A percentile compares a stretch with the other conserved stretches of the same genome.
Conservation (phyloP, 179 eudicot genomes). For the Beta lomatogona region DNA sequence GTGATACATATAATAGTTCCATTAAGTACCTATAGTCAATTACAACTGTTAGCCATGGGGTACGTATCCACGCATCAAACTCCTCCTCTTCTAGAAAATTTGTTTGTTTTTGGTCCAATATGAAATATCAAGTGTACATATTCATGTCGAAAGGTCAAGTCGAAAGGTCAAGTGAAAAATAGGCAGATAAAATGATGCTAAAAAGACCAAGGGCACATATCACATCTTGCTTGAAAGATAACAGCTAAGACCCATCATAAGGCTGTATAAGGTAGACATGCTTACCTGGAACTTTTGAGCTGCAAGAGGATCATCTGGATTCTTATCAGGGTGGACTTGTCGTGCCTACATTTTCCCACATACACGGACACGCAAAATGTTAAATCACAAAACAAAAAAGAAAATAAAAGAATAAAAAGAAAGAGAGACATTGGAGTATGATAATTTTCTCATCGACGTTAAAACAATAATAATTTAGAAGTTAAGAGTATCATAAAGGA, state of each 20-base stretch:
- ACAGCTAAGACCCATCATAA: neutral
- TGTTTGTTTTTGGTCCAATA: neutral
- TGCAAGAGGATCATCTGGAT: constrained; percentile 92
- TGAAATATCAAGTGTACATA: neutral
- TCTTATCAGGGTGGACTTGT: constrained; percentile 98
- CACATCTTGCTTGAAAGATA: neutral
- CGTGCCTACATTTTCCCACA: constrained; percentile 66
- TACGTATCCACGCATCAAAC: neutral
- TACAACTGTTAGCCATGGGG: neutral
- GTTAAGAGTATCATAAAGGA: neutral
- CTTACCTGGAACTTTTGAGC: constrained; percentile 95
- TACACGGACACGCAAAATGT: neutral
- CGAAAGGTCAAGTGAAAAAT: neutral
- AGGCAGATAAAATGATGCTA: neutral
- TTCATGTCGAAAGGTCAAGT: neutral
- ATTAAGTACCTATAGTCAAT: neutral
- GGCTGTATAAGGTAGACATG: constrained; percentile 2
- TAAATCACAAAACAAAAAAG: neutral
- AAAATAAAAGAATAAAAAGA: neutral
- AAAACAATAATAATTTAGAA: neutral
- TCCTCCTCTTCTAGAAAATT: neutral
- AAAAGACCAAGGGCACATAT: neutral
- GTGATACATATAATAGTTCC: neutral
- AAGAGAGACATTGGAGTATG: neutral
- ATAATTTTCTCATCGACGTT: neutral